Percentiles rank a stretch among this genome's conserved stretches.
Conservation (phyloP, 305 asterid species). For the Fraxinus paxiana region DNA sequence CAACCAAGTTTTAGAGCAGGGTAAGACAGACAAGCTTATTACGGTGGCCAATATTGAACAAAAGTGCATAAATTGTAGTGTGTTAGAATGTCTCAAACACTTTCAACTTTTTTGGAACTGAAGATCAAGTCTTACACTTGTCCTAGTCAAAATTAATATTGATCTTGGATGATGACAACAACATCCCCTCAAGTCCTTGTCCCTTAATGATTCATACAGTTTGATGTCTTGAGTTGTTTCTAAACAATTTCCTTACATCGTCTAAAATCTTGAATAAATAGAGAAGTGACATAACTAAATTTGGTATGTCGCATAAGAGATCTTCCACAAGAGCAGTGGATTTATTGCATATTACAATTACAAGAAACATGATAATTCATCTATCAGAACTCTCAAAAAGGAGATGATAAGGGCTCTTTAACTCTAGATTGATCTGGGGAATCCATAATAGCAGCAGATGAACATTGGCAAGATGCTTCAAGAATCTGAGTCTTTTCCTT, state of each 20-base stretch:
- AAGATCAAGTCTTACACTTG: no score
- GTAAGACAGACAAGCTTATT: not conserved
- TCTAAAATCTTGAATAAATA: not conserved
- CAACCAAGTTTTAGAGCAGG: not conserved
- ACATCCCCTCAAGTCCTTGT: not conserved
- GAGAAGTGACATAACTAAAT: not conserved
- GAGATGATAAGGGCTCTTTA: slow-evolving; percentile 69
- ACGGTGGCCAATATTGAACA: not conserved
- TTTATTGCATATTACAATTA: not conserved
- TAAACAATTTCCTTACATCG: not conserved
- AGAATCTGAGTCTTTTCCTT: slow-evolving; percentile 3
- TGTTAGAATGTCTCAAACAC: no score
- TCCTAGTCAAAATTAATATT: not conserved
- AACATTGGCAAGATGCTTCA: slow-evolving; percentile 53
- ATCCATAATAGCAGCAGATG: slow-evolving; percentile 27
- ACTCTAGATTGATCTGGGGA: slow-evolving; percentile 36
- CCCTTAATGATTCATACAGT: not conserved
- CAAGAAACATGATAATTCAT: not conserved
- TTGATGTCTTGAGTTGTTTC: not conserved
- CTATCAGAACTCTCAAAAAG: slow-evolving; percentile 39
- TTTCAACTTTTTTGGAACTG: no score
- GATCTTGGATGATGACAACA: not conserved
- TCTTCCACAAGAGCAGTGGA: not conserved
- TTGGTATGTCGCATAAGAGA: not conserved
- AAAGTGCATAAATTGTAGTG: not conserved